Base-by-base conservation (phyloP, 2,329 filamentous ascomycete species). In the Botrytis medusae region DNA sequence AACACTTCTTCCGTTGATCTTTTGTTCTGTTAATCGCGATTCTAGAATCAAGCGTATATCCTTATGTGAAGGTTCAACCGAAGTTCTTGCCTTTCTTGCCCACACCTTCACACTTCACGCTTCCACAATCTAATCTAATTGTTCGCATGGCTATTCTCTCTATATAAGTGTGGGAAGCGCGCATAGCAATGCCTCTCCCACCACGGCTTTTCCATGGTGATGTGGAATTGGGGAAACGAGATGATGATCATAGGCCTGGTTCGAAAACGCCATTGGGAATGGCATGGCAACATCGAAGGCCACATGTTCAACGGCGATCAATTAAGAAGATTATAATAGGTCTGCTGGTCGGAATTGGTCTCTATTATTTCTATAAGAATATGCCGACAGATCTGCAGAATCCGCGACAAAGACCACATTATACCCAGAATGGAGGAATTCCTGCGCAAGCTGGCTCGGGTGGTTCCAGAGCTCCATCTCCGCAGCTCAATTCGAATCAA, bases 301-400 rank as follows among this genome's bases (percentile, higher is more conserved):
- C 86, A 60, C 83, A 83, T 77, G 86, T 90, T 73, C 85, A 90
- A 76, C 83, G 83, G 14, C 59, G 68, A 65, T 40, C 59, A 25
- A 75, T 89, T 70, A 87, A 87, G 79, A 87, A 90, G 68, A 78
- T 90, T 46, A 79, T 84, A 22, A 72, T 88, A 8, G 84, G 83
- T 51, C 69, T 87, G 7, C 72, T 87, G 64, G 83, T 86, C 48
- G 81, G 86, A 64, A 79, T 87, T 51, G 79, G 87, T 42, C 74
- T 93, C 34, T 92, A 91, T 80, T 82, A 93, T 75, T 88, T 93
- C 79, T 82, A 91, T 79, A 87, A 87, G 77, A 88, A 91, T 79
- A 87, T 92, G 72, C 90, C 90, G 14, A 85, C 82, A 18, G 85
- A 86, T 75, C 77, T 87, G 8, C 75, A 79, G 10, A 75, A 74